phyloP scores from a whole-genome alignment of 208 protist species.

The Trypanosoma cruzi region DNA sequence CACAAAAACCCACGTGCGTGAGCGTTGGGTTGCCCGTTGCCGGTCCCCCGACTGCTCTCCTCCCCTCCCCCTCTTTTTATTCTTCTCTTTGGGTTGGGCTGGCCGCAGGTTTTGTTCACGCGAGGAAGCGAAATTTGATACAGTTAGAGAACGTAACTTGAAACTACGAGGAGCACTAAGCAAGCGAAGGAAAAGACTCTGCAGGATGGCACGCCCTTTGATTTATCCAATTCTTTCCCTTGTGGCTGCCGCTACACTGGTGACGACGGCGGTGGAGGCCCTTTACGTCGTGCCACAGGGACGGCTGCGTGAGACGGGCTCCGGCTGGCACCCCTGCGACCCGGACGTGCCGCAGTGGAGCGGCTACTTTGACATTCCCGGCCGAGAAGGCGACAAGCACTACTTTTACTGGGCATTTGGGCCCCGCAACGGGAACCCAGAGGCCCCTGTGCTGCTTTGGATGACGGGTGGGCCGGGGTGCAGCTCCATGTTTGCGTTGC shows the following conservation, averaged over 20 bases:
- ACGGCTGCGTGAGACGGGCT: slow-evolving; percentile 9
- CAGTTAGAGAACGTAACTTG: too few species aligned
- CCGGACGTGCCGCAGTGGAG: slow-evolving; percentile 57
- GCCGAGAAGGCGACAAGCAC: slow-evolving; percentile 41
- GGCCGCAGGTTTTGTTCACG: too few species aligned
- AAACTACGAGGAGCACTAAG: neutral
- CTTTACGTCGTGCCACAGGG: neutral
- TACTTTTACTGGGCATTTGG: slow-evolving; percentile 94
- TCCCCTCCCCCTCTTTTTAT: too few species aligned
- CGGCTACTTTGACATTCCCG: slow-evolving; percentile 78
- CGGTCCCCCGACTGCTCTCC: too few species aligned
- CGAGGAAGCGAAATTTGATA: too few species aligned
- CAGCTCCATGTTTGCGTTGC: slow-evolving; percentile 63
- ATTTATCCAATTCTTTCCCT: neutral
- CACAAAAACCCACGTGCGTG: too few species aligned
- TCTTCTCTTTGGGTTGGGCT: too few species aligned
- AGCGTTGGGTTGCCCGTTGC: too few species aligned
- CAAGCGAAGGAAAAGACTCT: neutral
- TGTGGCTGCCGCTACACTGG: neutral
- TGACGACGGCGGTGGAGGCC: neutral
- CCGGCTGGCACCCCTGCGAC: slow-evolving; percentile 49
- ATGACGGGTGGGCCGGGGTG: slow-evolving; percentile 93
- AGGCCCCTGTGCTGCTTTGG: slow-evolving; percentile 86
- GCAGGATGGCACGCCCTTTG: neutral
- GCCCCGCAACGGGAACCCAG: slow-evolving; percentile 40